These are phyloP conservation scores for Trichosporon faecale DNA, from an alignment of 1,284 basidiomycete genomes.

Conservation along the genomic window DNA sequence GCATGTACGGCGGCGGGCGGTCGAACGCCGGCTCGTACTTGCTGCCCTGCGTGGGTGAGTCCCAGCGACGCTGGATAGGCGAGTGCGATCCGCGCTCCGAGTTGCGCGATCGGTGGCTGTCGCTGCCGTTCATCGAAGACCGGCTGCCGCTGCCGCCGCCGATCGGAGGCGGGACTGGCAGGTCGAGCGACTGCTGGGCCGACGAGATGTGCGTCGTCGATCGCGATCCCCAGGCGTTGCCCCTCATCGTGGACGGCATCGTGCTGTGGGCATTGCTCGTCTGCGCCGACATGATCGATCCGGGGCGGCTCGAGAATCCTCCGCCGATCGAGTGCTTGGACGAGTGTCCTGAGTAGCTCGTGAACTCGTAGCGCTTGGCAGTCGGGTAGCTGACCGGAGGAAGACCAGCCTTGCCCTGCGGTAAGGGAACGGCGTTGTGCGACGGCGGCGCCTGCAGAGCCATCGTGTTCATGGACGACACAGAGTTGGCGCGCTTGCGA, in stretches of 20 bases:
- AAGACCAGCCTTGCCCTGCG: conserved; percentile 38
- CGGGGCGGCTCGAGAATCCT: conserved; percentile 34
- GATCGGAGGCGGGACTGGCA: conserved; percentile 33
- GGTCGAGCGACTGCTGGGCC: conserved; percentile 11
- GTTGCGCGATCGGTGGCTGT: conserved; percentile 26
- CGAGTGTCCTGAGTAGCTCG: conserved; percentile 34
- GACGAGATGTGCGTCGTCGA: conserved; percentile 1
- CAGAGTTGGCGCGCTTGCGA: conserved; percentile 37
- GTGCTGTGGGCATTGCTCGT: conserved; percentile 26
- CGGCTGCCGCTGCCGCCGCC: conserved; percentile 26
- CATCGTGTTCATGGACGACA: conserved; percentile 18
- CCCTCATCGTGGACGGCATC: conserved; percentile 16
- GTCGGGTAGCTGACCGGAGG: conserved; percentile 49
- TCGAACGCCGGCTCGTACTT: conserved; percentile 48
- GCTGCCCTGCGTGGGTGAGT: conserved; percentile 22
- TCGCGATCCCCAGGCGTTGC: conserved; percentile 1
- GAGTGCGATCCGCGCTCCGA: conserved; percentile 27
- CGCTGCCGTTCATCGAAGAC: conserved; percentile 36
- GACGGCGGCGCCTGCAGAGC: conserved; percentile 12
- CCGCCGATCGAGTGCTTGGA: conserved; percentile 9
- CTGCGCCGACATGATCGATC: conserved; percentile 47
- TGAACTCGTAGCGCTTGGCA: conserved; percentile 51
- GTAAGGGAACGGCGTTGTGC: conserved; percentile 28
- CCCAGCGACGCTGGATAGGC: conserved; percentile 26
- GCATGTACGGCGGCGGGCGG: conserved; percentile 44